A percentile compares a stretch with the other conserved stretches of the same genome.
Conservation (phyloP, 352 stramenopile genomes). For the Aphanomyces euteiches region DNA sequence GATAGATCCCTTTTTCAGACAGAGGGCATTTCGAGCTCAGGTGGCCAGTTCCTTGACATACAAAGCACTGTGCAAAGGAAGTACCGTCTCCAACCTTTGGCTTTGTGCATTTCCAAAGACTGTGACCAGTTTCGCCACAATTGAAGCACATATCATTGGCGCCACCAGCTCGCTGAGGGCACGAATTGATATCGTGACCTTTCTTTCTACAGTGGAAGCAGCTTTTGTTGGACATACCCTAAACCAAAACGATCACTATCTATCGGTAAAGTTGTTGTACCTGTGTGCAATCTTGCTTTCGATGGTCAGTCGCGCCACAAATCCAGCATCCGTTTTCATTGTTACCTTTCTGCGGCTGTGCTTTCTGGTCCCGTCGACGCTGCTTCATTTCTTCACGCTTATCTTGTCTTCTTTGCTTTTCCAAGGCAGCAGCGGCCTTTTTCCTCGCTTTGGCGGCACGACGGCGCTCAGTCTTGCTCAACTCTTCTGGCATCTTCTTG, state of each 20-base stretch:
- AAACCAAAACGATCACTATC: background rate
- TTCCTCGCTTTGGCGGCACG: conserved; percentile 82
- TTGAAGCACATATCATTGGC: conserved; percentile 76
- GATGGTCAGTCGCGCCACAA: conserved; percentile 62
- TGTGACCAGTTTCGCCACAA: conserved; percentile 69
- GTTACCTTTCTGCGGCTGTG: conserved; percentile 29
- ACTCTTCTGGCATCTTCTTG: conserved; percentile 33
- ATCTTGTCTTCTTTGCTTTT: conserved; percentile 48
- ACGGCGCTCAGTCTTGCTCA: conserved; percentile 45
- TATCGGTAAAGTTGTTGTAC: background rate
- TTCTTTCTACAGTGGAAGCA: conserved; percentile 81
- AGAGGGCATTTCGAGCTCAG: conserved; percentile 82
- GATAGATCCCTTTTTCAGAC: conserved; percentile 85
- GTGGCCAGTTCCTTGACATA: conserved; percentile 83
- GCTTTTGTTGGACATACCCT: conserved; percentile 66
- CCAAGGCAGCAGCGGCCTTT: conserved; percentile 64
- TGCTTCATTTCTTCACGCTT: conserved; percentile 69
- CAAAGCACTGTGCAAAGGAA: conserved; percentile 81
- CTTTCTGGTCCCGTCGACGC: conserved; percentile 35
- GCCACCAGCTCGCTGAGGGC: conserved; percentile 43
- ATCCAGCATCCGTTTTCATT: conserved; percentile 65
- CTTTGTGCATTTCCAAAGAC: conserved; percentile 64
- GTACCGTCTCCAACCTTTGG: conserved; percentile 59
- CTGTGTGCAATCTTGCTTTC: conserved; percentile 63
- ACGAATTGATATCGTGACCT: conserved; percentile 80